A percentile compares a stretch with the other conserved stretches of the same genome.
Evolutionary conservation across 768 basidiomycete species (phyloP).

Genomic region (button mushroom (Agaricus bisporus)): DNA sequence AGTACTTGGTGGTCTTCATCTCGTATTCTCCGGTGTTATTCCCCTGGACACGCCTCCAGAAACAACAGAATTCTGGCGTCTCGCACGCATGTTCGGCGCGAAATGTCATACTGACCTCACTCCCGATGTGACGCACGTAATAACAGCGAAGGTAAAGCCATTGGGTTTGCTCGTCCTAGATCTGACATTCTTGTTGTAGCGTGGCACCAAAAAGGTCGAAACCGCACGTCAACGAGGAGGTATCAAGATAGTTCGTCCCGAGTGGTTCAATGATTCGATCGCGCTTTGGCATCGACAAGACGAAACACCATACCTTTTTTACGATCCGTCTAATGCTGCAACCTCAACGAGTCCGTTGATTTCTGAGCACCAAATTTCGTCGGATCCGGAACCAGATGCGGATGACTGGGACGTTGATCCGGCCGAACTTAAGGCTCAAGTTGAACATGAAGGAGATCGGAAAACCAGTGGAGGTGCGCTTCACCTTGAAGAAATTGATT

Average conservation of each 20-base stretch:
- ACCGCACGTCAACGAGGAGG: slow-evolving; percentile 69
- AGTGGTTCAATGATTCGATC: slow-evolving; percentile 87
- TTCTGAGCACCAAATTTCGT: slow-evolving; percentile 42
- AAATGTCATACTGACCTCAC: slow-evolving; percentile 66
- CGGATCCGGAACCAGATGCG: slow-evolving; percentile 59
- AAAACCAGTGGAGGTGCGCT: slow-evolving; percentile 22
- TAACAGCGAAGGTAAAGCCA: slow-evolving; percentile 72
- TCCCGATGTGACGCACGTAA: slow-evolving; percentile 76
- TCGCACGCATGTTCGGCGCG: slow-evolving; percentile 87
- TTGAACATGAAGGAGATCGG: slow-evolving; percentile 16
- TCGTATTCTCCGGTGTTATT: slow-evolving; percentile 93
- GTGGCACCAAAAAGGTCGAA: slow-evolving; percentile 89
- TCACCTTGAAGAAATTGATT: slow-evolving; percentile 62
- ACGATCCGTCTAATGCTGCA: slow-evolving; percentile 41
- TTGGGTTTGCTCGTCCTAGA: background rate
- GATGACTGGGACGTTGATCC: slow-evolving; percentile 59
- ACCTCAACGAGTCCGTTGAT: slow-evolving; percentile 10
- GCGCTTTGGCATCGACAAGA: slow-evolving; percentile 83
- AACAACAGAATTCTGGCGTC: slow-evolving; percentile 76
- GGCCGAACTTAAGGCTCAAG: slow-evolving; percentile 22
- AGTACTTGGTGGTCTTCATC: slow-evolving; percentile 72
- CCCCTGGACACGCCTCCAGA: slow-evolving; percentile 82
- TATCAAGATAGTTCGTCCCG: slow-evolving; percentile 79
- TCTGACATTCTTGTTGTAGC: slow-evolving; percentile 32
- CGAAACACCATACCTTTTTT: slow-evolving; percentile 71